phyloP scores from a whole-genome alignment of 345 rosid genomes.

The Aquilaria yunnanensis region DNA sequence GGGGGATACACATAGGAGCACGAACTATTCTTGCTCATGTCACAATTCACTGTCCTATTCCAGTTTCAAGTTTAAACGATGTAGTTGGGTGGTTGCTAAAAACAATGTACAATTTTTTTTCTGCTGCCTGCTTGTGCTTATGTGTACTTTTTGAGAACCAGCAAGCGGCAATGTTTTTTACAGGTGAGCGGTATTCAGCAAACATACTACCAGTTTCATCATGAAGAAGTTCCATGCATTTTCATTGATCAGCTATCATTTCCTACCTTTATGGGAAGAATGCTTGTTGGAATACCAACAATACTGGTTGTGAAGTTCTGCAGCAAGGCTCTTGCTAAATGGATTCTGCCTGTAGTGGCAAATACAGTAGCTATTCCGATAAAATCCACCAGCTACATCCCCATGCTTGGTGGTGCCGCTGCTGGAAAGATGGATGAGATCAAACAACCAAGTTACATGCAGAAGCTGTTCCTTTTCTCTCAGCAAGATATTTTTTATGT shows the following conservation, averaged over 20 bases:
- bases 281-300: conserved; percentile 75
- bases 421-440: conserved; percentile 36
- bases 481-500: conserved; percentile 52
- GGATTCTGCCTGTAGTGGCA: conserved; percentile 73
- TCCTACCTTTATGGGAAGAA: conserved; percentile 50
- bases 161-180: too few species aligned
- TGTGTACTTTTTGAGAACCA: not conserved
- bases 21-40: too few species aligned
- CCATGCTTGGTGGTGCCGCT: conserved; percentile 42
- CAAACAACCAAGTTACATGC: conserved; percentile 47
- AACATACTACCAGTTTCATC: conserved; percentile 89
- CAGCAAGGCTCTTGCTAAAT: conserved; percentile 85
- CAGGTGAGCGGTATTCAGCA: conserved; percentile 86
- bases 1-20: too few species aligned
- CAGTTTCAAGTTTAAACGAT: too few species aligned
- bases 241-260: conserved; percentile 44
- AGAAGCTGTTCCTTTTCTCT: conserved; percentile 40
- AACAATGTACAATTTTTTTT: too few species aligned
- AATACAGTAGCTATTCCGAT: conserved; percentile 70
- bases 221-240: conserved; percentile 56
- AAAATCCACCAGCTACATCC: conserved; percentile 62
- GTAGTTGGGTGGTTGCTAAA: too few species aligned
- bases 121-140: too few species aligned
- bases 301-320: conserved; percentile 85
- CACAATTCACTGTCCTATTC: too few species aligned